phyloP scores from a whole-genome alignment of 257 asterid species.

The Rubia yunnanensis region DNA sequence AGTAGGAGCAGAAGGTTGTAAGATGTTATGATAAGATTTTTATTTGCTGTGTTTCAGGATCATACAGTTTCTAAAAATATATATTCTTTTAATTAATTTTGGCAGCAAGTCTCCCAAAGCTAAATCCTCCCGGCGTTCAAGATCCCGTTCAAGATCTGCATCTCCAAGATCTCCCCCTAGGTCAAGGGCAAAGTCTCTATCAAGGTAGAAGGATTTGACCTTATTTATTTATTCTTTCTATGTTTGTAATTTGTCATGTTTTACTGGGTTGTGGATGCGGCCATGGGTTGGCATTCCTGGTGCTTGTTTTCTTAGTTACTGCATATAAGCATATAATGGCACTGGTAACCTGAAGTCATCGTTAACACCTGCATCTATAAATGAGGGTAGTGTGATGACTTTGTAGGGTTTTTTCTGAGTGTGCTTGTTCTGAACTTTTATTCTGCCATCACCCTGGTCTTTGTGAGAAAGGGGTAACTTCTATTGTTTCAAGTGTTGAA shows the following conservation, averaged over 20 bases:
- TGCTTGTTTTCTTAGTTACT: neutral
- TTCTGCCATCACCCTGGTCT: neutral
- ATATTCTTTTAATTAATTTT: conserved; percentile 10
- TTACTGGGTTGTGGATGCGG: neutral
- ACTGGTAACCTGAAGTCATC: too few relatives aligned
- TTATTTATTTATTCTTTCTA: conserved; percentile 3
- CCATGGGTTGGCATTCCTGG: neutral
- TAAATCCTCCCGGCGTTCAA: conserved; percentile 62
- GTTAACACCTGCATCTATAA: too few relatives aligned
- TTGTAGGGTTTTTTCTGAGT: too few relatives aligned
- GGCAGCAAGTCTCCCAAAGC: conserved; percentile 91
- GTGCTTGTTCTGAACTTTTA: neutral
- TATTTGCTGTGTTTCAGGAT: neutral
- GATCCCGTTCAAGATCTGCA: conserved; percentile 44
- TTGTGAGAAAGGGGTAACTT: neutral
- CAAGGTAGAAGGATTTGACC: conserved; percentile 46
- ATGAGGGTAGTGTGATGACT: too few relatives aligned
- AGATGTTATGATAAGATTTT: conserved; percentile 7
- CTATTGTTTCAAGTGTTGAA: neutral
- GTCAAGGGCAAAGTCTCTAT: conserved; percentile 47
- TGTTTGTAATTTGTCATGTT: neutral
- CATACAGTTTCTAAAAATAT: neutral
- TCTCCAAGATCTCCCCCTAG: conserved; percentile 39
- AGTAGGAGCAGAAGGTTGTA: conserved; percentile 80
- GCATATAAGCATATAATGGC: too few relatives aligned